These are phyloP conservation scores for Epicoccum nigrum DNA, from an alignment of 2,329 filamentous ascomycete genomes.

Conservation along the genomic window DNA sequence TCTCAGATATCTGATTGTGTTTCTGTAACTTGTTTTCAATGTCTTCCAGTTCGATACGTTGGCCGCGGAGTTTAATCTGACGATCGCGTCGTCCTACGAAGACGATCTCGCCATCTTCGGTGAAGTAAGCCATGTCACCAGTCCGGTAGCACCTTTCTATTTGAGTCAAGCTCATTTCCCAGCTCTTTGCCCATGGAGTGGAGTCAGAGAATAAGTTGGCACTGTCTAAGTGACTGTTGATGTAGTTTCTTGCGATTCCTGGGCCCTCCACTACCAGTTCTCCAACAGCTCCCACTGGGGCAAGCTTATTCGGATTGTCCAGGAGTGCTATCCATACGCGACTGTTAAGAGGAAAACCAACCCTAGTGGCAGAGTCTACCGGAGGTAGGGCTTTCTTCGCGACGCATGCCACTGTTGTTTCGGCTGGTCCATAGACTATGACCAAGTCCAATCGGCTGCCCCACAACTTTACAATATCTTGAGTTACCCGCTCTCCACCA, in stretches of 20 bases:
- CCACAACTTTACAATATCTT: not conserved
- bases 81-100: slow-evolving; percentile 39
- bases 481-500: not conserved
- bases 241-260: slow-evolving; percentile 44
- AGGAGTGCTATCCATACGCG: slow-evolving; percentile 26
- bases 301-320: slow-evolving; percentile 21
- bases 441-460: not conserved
- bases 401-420: not conserved
- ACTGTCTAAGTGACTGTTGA: slow-evolving; percentile 19
- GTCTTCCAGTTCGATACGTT: slow-evolving; percentile 36
- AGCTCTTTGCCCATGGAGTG: slow-evolving; percentile 13
- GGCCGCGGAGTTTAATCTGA: slow-evolving; percentile 41
- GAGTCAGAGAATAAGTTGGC: slow-evolving; percentile 14
- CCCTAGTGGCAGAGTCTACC: not conserved
- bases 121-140: slow-evolving; percentile 29
- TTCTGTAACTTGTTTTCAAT: slow-evolving; percentile 1
- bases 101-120: slow-evolving; percentile 19
- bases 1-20: not conserved
- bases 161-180: slow-evolving; percentile 8
- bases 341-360: not conserved
- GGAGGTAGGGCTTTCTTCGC: not conserved
- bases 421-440: not conserved
- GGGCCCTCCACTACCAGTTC: slow-evolving; percentile 65
- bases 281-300: slow-evolving; percentile 33
- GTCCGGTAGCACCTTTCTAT: slow-evolving; percentile 29